phyloP scores from a whole-genome alignment of 1,139 yeast species.

The Blastobotrys elegans region DNA sequence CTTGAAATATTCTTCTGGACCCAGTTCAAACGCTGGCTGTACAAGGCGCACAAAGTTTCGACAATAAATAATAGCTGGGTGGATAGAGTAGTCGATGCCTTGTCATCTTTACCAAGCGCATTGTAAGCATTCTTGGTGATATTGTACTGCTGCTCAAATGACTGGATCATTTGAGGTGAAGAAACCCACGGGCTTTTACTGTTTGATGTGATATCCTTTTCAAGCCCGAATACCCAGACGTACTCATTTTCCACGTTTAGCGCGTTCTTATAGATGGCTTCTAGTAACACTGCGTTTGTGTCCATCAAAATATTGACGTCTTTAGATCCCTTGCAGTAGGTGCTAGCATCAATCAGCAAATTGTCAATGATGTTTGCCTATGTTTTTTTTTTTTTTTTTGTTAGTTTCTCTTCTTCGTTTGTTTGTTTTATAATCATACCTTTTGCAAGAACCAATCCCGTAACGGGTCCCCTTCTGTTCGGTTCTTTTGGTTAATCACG shows the following conservation, averaged over 20 bases:
- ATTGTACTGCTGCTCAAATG: slow-evolving; percentile 26
- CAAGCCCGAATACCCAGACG: slow-evolving; percentile 21
- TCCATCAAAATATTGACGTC: slow-evolving; percentile 23
- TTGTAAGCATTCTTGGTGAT: slow-evolving; percentile 18
- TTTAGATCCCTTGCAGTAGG: slow-evolving; percentile 13
- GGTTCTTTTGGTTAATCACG: slow-evolving; percentile 14
- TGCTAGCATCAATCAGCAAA: slow-evolving; percentile 18
- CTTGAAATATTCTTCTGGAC: slow-evolving; percentile 10
- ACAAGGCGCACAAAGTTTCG: slow-evolving; percentile 29
- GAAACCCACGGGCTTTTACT: slow-evolving; percentile 33
- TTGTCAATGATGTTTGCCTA: slow-evolving; percentile 17
- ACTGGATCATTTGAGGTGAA: slow-evolving; percentile 24
- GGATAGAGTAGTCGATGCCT: slow-evolving; percentile 16
- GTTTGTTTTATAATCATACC: slow-evolving; percentile 15
- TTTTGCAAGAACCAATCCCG: slow-evolving; percentile 27
- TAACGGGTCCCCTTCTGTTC: slow-evolving; percentile 19
- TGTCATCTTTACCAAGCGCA: slow-evolving; percentile 17
- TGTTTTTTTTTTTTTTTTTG: too few species aligned
- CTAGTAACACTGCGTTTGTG: slow-evolving; percentile 28
- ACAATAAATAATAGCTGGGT: slow-evolving; percentile 30
- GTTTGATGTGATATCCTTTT: slow-evolving; percentile 17
- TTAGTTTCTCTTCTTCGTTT: too few species aligned
- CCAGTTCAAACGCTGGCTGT: slow-evolving; percentile 29
- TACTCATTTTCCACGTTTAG: slow-evolving; percentile 22
- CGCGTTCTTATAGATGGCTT: slow-evolving; percentile 29